Evolutionary conservation across 148 eudicot genomes (phyloP), one percentile per base, ranked within the genome.

Genomic region (Rhododendron henanense): DNA sequence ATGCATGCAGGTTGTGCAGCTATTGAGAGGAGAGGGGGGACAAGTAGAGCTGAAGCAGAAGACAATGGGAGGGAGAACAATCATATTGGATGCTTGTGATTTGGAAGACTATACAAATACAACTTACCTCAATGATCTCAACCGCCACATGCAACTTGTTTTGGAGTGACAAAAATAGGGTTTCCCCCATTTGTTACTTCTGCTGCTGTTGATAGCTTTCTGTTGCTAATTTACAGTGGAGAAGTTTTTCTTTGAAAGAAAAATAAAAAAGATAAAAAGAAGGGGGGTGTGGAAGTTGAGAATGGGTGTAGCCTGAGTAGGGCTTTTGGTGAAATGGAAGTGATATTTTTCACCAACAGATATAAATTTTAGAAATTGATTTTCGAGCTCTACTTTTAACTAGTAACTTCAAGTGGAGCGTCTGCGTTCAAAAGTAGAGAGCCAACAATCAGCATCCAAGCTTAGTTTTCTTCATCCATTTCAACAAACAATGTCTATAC

Each of bases 101-200:
- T 81, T 94, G 76, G 99, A 95, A 59, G 94, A 90, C 31, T 95
- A 96, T 80, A 93, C 95, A 51, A 71, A 89, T 80, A 87, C 98
- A 2, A 93, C 90, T 81, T 96, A 96, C 83, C 91, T 94, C 41
- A 88, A 91, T 50, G 98, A 94, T 85, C 94, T 96, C 37, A 87
- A 91, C 81, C 98, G 99, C 78, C 98, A 96, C 80, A 92, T 88
- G 93, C 92, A 94, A 88, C 94, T 96, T 23, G 91, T 94, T 79
- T 89, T 96, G 94, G 96, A 94, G 91, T 96, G 83, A 89, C 21
- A 31, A 59, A 25, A 65, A 2, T 41, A 4, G 6, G 10, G n/a
- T 47, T 47, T 53, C 9, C 31, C 18, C 15, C 6, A n/a, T 78
- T 19, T 78, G 18, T 78, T 41, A 23, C 81, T 78, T n/a, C 81